A percentile compares a stretch with the other conserved stretches of the same genome.
Conservation (phyloP, 179 eudicot species). For the Amaranthus tricolor region DNA sequence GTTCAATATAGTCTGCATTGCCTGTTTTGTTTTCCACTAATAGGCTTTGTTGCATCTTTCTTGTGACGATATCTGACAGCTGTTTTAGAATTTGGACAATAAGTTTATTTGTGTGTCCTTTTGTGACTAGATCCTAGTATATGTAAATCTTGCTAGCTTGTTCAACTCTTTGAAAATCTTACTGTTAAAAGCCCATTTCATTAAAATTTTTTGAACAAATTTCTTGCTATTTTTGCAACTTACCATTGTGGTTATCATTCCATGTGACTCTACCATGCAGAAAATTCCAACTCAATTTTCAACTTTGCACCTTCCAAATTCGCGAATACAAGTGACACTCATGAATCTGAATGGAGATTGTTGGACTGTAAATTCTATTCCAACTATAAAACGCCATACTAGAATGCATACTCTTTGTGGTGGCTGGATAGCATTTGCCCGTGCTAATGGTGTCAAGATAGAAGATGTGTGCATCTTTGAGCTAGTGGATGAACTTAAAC, state of each 20-base stretch:
- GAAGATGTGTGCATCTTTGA: constrained; percentile 90
- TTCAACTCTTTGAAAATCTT: not conserved
- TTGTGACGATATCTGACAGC: not conserved
- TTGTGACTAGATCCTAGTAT: too few species aligned
- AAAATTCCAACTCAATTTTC: constrained; percentile 78
- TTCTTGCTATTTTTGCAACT: not conserved
- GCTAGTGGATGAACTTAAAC: constrained; percentile 59
- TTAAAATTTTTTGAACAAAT: not conserved
- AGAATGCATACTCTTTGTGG: constrained; percentile 72
- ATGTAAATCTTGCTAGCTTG: not conserved
- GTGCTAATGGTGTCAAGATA: constrained; percentile 62
- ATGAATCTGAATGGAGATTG: constrained; percentile 65
- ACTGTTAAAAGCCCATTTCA: not conserved
- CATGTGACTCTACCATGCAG: constrained; percentile 41
- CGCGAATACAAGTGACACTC: constrained; percentile 61
- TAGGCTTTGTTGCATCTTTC: not conserved
- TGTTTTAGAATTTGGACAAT: not conserved
- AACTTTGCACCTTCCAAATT: constrained; percentile 57
- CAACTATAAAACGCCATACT: constrained; percentile 44
- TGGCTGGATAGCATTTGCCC: constrained; percentile 85
- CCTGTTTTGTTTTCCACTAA: not conserved
- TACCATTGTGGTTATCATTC: not conserved
- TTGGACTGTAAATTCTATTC: constrained; percentile 70
- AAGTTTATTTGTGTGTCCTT: not conserved
- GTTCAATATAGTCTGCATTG: not conserved